Percentiles rank a stretch among this genome's conserved stretches.
phyloP scores from a whole-genome alignment of 441 rosid genomes.

The Gossypium laxum region DNA sequence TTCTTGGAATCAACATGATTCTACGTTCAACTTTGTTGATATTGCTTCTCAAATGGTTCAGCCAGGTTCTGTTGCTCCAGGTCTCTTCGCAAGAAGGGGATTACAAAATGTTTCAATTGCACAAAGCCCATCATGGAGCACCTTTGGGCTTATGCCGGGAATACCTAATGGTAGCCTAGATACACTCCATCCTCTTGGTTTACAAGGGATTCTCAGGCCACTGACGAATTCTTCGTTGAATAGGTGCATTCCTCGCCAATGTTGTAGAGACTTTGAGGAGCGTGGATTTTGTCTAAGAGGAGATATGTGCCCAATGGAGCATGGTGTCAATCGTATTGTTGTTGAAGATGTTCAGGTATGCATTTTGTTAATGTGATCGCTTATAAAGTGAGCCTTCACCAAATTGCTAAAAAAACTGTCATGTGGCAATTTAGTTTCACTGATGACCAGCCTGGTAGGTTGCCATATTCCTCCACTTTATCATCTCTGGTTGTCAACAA shows the following conservation, averaged over 20 bases:
- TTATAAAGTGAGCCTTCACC: not conserved
- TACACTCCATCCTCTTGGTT: conserved; percentile 52
- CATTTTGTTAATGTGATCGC: not conserved
- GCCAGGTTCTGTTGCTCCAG: conserved; percentile 42
- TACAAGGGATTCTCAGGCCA: conserved; percentile 70
- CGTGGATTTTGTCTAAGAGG: conserved; percentile 98
- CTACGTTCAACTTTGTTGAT: conserved; percentile 58
- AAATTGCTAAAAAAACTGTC: not conserved
- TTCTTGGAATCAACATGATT: conserved; percentile 63
- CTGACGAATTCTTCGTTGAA: conserved; percentile 47
- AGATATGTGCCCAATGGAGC: conserved; percentile 99
- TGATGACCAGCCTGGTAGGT: not conserved
- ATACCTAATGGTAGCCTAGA: conserved; percentile 69
- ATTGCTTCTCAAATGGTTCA: conserved; percentile 72
- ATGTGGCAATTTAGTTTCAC: not conserved
- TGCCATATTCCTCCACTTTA: not conserved
- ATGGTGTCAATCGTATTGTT: conserved; percentile 94
- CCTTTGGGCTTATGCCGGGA: conserved; percentile 72
- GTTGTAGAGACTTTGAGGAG: conserved; percentile 98
- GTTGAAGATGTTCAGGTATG: conserved; percentile 97
- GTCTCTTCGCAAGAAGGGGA: conserved; percentile 65
- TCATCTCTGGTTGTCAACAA: not conserved
- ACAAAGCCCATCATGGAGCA: conserved; percentile 63
- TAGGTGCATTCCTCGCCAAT: conserved; percentile 64
- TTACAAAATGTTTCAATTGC: conserved; percentile 50